Evolutionary conservation across 2,329 filamentous ascomycete genomes (phyloP).

Genomic region (Amphichorda felina): DNA sequence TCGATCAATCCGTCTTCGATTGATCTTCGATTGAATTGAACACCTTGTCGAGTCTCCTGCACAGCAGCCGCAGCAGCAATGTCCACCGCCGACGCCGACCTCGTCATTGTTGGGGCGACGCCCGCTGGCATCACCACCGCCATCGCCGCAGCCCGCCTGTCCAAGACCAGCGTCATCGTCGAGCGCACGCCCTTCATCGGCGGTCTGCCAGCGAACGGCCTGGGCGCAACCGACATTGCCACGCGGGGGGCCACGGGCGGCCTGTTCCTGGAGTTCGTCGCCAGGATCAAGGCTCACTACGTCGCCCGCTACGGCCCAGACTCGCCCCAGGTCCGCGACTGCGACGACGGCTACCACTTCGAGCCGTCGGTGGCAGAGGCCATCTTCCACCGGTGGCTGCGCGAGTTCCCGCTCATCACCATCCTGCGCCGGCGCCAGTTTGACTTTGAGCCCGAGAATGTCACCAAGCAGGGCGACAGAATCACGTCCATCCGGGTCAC

Average conservation of each 20-base stretch:
- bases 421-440: not conserved
- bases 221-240: slow-evolving; percentile 2
- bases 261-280: slow-evolving; percentile 2
- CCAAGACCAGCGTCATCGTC: slow-evolving; percentile 1
- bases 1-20: too few species aligned
- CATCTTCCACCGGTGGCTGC: not conserved
- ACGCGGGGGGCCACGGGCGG: slow-evolving; percentile 2
- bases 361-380: slow-evolving; percentile 1
- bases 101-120: slow-evolving; percentile 1
- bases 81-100: not conserved
- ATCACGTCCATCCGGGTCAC: not conserved
- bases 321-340: slow-evolving; percentile 1
- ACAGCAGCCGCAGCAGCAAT: too few species aligned
- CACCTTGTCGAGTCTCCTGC: too few species aligned
- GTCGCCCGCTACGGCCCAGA: not conserved
- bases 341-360: slow-evolving; percentile 1
- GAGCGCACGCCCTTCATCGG: slow-evolving; percentile 1
- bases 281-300: slow-evolving; percentile 1
- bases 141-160: slow-evolving; percentile 1
- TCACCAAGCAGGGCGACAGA: not conserved
- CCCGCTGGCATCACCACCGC: slow-evolving; percentile 1
- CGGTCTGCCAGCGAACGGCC: not conserved
- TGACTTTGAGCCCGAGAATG: slow-evolving; percentile 1
- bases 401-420: not conserved
- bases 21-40: too few species aligned